phyloP scores from a whole-genome alignment of 208 protist species.

The Spongospora subterranea region DNA sequence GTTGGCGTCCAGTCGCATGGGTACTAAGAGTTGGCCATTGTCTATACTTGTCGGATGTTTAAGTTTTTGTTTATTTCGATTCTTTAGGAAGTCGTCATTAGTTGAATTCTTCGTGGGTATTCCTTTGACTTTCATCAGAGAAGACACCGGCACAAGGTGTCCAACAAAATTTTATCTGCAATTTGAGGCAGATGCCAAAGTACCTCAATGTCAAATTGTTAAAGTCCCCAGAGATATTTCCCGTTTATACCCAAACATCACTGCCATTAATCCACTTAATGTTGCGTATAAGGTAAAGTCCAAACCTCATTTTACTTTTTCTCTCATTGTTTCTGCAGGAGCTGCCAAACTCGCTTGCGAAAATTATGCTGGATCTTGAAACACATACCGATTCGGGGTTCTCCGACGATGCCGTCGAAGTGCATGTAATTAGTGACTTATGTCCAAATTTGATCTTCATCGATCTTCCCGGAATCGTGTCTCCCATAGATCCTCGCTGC shows the following conservation, averaged over 20 bases:
- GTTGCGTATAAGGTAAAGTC: neutral
- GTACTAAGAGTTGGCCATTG: neutral
- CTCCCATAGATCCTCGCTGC: neutral
- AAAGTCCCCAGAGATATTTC: neutral
- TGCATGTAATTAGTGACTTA: neutral
- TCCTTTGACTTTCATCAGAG: neutral
- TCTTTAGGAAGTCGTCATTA: neutral
- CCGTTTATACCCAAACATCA: neutral
- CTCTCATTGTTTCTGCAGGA: neutral
- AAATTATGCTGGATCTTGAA: neutral
- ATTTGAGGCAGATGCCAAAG: neutral
- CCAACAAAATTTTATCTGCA: neutral
- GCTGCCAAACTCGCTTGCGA: neutral
- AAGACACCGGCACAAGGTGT: neutral
- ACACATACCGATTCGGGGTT: neutral
- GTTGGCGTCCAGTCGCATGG: neutral
- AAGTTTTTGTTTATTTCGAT: no score
- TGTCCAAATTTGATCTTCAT: neutral
- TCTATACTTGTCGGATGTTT: no score
- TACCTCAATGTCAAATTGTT: neutral
- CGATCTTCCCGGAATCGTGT: constrained; percentile 7
- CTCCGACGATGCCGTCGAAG: neutral
- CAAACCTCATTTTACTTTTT: neutral
- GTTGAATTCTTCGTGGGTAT: constrained; percentile 13
- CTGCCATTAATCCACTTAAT: neutral